A percentile compares a stretch with the other conserved stretches of the same genome.
Conservation (phyloP, 78 protist species). For the Goniomonas avonlea region DNA sequence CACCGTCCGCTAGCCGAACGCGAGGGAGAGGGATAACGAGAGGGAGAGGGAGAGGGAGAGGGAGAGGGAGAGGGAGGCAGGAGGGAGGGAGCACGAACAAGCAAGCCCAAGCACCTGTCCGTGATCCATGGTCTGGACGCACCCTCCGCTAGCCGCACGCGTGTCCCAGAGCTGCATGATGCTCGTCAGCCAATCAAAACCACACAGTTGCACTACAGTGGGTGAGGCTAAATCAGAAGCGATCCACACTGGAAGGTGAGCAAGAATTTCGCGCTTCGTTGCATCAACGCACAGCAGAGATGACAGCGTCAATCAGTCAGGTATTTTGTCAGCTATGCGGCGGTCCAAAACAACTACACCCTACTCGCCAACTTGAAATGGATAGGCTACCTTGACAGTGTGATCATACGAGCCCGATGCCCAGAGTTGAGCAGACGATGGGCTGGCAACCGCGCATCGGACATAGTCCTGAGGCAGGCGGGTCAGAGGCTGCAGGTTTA, state of each 20-base stretch:
- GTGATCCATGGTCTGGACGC: slow-evolving; percentile 28
- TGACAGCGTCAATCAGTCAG: too few species aligned
- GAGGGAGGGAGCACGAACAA: too few species aligned
- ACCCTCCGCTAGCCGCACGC: background rate
- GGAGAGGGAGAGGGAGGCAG: too few species aligned
- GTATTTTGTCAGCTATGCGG: too few species aligned
- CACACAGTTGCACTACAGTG: too few species aligned
- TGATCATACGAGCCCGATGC: slow-evolving; percentile 50
- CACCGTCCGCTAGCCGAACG: too few species aligned
- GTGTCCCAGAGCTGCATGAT: slow-evolving; percentile 43
- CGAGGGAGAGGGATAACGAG: too few species aligned
- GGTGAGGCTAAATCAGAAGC: background rate
- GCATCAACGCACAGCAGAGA: too few species aligned
- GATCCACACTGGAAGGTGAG: background rate
- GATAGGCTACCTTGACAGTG: slow-evolving; percentile 3
- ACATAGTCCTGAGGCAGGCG: background rate
- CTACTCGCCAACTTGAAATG: background rate
- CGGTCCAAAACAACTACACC: too few species aligned
- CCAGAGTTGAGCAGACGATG: background rate
- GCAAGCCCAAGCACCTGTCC: too few species aligned
- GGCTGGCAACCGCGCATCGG: background rate
- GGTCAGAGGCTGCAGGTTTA: background rate
- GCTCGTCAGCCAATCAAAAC: background rate
- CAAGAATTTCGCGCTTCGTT: background rate
- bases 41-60: too few species aligned